Base-by-base conservation (phyloP, 2,329 filamentous ascomycete genomes). In the Sarocladium brachiariae region DNA sequence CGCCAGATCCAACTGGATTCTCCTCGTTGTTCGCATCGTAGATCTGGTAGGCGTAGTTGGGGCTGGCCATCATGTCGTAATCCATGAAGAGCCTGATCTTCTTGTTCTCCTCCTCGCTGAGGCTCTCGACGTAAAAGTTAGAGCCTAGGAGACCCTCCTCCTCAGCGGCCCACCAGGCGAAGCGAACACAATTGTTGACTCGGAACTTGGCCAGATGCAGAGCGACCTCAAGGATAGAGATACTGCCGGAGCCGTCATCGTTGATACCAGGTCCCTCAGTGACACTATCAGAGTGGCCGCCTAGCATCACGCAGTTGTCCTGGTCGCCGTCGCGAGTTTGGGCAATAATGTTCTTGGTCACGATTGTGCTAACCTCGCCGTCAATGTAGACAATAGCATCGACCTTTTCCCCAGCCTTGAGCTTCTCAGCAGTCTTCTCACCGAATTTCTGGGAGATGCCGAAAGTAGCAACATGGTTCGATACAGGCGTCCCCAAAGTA, bases 11-110 rank as follows among this genome's bases (percentile, higher is more conserved):
- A 14, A 67, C 71, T 27, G 89, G 88, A 63, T 85, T 85, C 13
- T 77, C 77, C 2, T 73, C 78, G 65, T 91, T 87, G 55, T 80
- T 87, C 31, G 87, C 81, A 49, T 83, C 78, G 72, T 87, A 92
- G 49, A 88, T 75, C 65, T 83, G 79, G 63, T 83, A 83, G 8
- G 78, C 81, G 59, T 74, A 84, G 67, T 84, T 84, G 51, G 80
- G 80, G 54, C 74, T 79, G n/a, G 73, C 81, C 66, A 84, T 72
- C 82, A 86, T 86, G 63, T 86, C 82, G 59, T 84, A 86, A 65
- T 86, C 81, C 76, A 84, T 82, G 58, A 84, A 85, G 3, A 84
- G 69, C 4, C 81, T 76, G 51, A 86, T 78, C 67, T 80, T 79
- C 52, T 67, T 56, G 62, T 84, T 83, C 64, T 85, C 81, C n/a